Evolutionary conservation across 2,329 filamentous ascomycete genomes (phyloP), one percentile per base, ranked within the genome.

Genomic region (Paecilomyces formosus): DNA sequence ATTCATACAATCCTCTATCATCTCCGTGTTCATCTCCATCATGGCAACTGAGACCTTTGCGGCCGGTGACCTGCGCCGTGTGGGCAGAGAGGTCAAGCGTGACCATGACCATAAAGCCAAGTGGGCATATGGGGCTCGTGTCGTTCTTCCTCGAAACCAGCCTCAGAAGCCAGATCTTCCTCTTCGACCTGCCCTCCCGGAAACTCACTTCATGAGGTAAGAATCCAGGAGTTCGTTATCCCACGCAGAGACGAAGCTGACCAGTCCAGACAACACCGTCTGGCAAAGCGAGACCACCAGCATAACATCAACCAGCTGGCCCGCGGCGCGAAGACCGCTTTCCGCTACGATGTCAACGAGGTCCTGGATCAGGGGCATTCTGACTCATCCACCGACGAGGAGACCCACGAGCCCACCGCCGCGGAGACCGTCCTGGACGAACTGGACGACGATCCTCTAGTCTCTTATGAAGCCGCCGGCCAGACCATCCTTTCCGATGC

Each of bases 401-500:
- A 68, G 21, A 62, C 67, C 33, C 58, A 58, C n/a, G 73, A 74
- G 33, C 67, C 70, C 28, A 79, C 77, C 12, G 75, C 76, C 26
- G 78, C 78, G 57, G 75, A 78, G 62, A 76, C 76, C 50, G 68
- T 78, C 39, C 74, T 77, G 35, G 74, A 78, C 53, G 68, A 73
- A 12, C 77, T 81, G 54, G 76, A 75, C 33, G 79, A 79, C 35
- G 74, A 82, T 60, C 57, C 50, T 2, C 73, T 81, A 55, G 82
- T 83, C 71, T 82, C 79, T 50, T 85, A 78, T 72, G 82, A 85
- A 60, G 76, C 79, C 12, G 65, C 72, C 3, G 83, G 83, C 49
- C 81, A 81, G 70, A 81, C 83, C 66, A 79, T 86, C 67, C 75
- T 86, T 54, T 80, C 81, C 60, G 75, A 76, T 15, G 83, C 84